Evolutionary conservation across 768 basidiomycete species (phyloP), one percentile per base, ranked within the genome.

Genomic region (Coprinopsis strossmayeri): DNA sequence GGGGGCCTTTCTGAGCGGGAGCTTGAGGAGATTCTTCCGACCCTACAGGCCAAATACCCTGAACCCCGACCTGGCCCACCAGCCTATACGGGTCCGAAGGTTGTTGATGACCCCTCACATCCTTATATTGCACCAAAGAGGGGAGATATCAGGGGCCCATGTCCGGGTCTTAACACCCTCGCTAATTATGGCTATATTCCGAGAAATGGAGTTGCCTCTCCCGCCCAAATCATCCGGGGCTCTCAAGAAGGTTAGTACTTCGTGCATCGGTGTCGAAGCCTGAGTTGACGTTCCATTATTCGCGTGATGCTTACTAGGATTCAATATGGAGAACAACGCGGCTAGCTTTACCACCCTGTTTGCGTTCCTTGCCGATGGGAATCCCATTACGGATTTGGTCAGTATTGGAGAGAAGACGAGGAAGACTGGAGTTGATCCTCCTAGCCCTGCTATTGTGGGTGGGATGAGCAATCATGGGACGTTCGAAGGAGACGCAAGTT

Each of bases 121-220:
- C 58, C 58, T 7, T 59, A 52, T 52, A 54, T 46, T 42, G 54
- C 58, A 2, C 42, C 53, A 11, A 25, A 37, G 17, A 26, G 45
- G 2, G 54, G 49, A 3, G 58, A 55, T 30, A 52, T 54, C 26
- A 52, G 57, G 18, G 57, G 57, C 0, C 55, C 55, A 15, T 58
- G 57, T 32, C 57, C 57, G 23, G 57, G 55, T 12, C 34, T 58
- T 20, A 58, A 58, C 26, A 53, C 57, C 1, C 53, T 58, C 15
- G 57, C 57, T 24, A 53, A 52, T 26, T 52, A 56, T 42, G 57
- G 55, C 23, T 54, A 49, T 27, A 17, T 54, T 24, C 44, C 45
- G 18, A 43, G 49, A 10, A 20, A 46, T 28, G 53, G 53, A 11
- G 45, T 54, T 26, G 53, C 44, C 11, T 40, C 44, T 9, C 53